Evolutionary conservation across 129 eudicot genomes (phyloP), one percentile per base, ranked within the genome.

Genomic region (Gnaphalium uliginosum): DNA sequence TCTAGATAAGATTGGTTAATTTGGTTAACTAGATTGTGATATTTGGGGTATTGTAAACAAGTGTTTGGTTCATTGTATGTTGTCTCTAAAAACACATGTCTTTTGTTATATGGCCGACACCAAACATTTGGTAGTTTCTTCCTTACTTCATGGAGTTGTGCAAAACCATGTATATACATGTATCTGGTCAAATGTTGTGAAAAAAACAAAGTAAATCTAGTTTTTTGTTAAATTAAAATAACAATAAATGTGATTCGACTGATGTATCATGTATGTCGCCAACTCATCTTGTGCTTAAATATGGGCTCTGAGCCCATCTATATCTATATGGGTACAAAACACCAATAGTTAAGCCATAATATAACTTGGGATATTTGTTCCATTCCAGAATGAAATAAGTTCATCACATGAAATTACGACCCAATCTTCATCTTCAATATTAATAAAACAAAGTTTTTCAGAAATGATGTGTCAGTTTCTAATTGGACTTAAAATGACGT

Each of bases 41-140:
- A 67, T 73, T 66, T 80, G 41, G 83, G 83, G 73, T 24, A 66
- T 27, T 43, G 83, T 43, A 80, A 80, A 73, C 79, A 73, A 73
- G 58, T 58, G 57, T 56, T 57, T 30, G 79, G 83, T 73, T 73
- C 83, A 80, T 67, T 73, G 83, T 32, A 80, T 73, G 69, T 80
- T 67, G 83, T 80, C 39, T 66, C 22, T 66, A 41, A 15, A 73
- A 65, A 79, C 79, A 79, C 78, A 56, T 54, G 61, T 73, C 70
- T 19, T 73, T 59, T 66, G 74, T 79, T 37, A 65, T 27, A 71
- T 54, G 59, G 75, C 75, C 63, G 83, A 73, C 79, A 80, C 63
- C 63, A 73, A 50, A 80, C 83, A 80, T 66, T 73, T 80, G 75
- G 75, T 73, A 66, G 70, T 80, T 80, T 80, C 83, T 67, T 80